A percentile compares a stretch with the other conserved stretches of the same genome.
Evolutionary conservation across 495 filamentous ascomycete genomes (phyloP).

Genomic region (Xylaria castorea): DNA sequence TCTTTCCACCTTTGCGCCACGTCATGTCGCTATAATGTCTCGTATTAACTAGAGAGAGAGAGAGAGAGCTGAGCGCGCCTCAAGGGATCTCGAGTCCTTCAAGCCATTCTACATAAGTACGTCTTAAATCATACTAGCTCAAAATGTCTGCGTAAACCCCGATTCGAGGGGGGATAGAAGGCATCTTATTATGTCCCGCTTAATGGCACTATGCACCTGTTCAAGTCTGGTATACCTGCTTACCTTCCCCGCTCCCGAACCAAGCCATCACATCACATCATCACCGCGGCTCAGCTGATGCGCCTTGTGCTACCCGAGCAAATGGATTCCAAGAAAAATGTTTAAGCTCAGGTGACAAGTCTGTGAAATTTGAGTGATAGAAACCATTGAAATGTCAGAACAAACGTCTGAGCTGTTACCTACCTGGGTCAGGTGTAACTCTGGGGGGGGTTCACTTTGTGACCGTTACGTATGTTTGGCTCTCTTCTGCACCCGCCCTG

Average conservation of each 20-base stretch:
- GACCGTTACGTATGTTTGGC: background rate
- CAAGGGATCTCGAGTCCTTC: background rate
- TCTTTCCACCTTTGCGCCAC: background rate
- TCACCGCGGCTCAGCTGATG: constrained; percentile 21
- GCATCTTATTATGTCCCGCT: background rate
- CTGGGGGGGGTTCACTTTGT: background rate
- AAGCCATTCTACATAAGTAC: background rate
- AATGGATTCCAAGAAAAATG: background rate
- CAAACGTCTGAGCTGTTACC: background rate
- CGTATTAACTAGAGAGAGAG: no score
- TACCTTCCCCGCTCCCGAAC: background rate
- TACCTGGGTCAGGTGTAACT: background rate
- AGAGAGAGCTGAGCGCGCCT: background rate
- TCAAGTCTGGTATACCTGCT: background rate
- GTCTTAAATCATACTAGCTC: background rate
- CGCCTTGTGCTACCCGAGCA: background rate
- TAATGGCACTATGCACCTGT: background rate
- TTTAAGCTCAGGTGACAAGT: constrained; percentile 1
- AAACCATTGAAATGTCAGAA: background rate
- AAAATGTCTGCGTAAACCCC: background rate
- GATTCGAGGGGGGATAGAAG: background rate
- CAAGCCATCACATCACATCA: constrained; percentile 18
- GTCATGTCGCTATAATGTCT: constrained; percentile 11
- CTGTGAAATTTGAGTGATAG: background rate
- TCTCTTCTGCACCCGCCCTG: background rate